phyloP scores from a whole-genome alignment of 306 rosid species.

The Inga leiocalycina region DNA sequence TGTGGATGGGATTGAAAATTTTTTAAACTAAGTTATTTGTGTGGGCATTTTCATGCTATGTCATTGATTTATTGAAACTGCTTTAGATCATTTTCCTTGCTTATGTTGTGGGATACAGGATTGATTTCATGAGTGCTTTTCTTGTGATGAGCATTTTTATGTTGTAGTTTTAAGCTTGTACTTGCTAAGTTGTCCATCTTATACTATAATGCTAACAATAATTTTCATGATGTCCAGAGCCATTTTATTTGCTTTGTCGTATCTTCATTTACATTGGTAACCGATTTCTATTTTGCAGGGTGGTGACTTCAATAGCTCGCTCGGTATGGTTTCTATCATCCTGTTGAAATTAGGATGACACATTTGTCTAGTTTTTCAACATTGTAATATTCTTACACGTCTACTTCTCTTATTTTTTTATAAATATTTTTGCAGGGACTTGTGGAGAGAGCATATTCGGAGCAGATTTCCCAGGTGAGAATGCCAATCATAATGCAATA shows the following conservation, averaged over 20 bases:
- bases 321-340: neutral
- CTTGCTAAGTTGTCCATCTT: no score
- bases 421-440: neutral
- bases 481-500: no score
- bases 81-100: no score
- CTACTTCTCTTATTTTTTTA: neutral
- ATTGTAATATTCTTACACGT: neutral
- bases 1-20: no score
- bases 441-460: neutral
- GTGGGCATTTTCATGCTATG: no score
- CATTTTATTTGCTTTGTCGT: neutral
- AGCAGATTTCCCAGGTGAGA: neutral
- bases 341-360: neutral
- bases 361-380: neutral
- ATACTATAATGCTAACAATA: no score
- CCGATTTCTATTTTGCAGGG: neutral
- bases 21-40: no score
- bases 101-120: no score
- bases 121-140: no score
- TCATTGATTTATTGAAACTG: no score
- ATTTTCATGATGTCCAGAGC: conserved; percentile 24
- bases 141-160: no score
- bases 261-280: neutral
- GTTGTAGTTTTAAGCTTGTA: no score
- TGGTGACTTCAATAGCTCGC: neutral